Base-by-base conservation (phyloP, 225 moss, liverwort and hornwort species). In the Ulota crispa region DNA sequence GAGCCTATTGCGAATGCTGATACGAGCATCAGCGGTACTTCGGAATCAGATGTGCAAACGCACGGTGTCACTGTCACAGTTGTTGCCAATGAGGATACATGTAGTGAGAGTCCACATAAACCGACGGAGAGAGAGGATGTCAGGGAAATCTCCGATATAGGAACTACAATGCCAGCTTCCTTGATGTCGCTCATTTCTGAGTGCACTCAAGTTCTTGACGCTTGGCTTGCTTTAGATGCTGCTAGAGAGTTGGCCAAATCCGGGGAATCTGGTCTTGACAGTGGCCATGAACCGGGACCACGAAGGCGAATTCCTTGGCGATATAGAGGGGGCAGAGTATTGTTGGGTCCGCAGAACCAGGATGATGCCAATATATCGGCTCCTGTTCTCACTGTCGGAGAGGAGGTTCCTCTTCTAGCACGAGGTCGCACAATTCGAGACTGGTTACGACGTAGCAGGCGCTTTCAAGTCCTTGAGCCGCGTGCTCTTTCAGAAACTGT, bases 211-310 rank as follows among this genome's bases (percentile, higher is more conserved):
- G 86, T 94, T 77, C 92, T 97, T 72, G 93, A 94, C 70, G 86
- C 82, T 84, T 97, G 97, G 95, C 88, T 97, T 67, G 92, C 85
- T 80, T 82, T 97, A 80, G 97, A 97, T 88, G 81, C 87, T 43
- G 80, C 89, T 41, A 87, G 95, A 85, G 97, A 97, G 88, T 83
- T 91, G 77, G 67, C 97, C 19, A 95, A 90, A 76, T 88, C 85
- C 64, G 88, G 93, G 64, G 92, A 93, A 73, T 75, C 71, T 61
- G 84, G 81, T 74, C 80, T 83, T 75, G 92, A 89, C 72, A 79
- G 62, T 43, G 83, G 88, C 47, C 82, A 77, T 83, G 90, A 82
- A 72, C 64, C 80, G 64, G 87, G 77, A 60, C 81, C 86, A 32
- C 89, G 91, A 72, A 91, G 92, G 75, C 81, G 85, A 70, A 78